Conservation (phyloP, 83 land plant genomes). For the Picea abies region DNA sequence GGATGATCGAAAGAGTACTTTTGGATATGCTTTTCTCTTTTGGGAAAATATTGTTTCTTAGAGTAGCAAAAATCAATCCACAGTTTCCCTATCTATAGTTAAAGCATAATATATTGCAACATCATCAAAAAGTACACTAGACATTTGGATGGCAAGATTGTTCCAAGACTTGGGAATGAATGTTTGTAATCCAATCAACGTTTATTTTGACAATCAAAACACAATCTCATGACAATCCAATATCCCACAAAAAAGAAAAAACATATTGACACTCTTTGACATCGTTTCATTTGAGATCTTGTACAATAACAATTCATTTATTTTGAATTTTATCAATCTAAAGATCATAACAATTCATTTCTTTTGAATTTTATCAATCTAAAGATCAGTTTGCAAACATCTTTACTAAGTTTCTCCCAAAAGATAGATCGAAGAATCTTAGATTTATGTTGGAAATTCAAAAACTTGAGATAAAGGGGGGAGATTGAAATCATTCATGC, state of each 20-base stretch:
- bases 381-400: slow-evolving; percentile 15
- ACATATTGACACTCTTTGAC: slow-evolving; percentile 18
- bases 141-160: slow-evolving; percentile 1
- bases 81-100: slow-evolving; percentile 9
- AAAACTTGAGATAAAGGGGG: neutral
- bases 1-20: too few species aligned
- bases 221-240: slow-evolving; percentile 19
- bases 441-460: neutral
- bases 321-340: too few species aligned
- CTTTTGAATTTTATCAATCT: neutral
- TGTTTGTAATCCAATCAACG: neutral
- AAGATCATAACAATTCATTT: neutral
- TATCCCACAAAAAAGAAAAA: slow-evolving; percentile 14
- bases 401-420: slow-evolving; percentile 11
- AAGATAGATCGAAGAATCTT: neutral
- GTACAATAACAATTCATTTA: too few species aligned
- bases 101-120: slow-evolving; percentile 18
- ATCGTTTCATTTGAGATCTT: slow-evolving; percentile 15
- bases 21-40: too few species aligned
- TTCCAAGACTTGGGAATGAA: slow-evolving; percentile 7
- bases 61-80: slow-evolving; percentile 13
- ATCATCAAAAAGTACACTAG: neutral
- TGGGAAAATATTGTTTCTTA: slow-evolving; percentile 15
- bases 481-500: neutral
- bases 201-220: slow-evolving; percentile 19